Base-by-base conservation (phyloP, 805 yeast species). In the Candida loeiensis region DNA sequence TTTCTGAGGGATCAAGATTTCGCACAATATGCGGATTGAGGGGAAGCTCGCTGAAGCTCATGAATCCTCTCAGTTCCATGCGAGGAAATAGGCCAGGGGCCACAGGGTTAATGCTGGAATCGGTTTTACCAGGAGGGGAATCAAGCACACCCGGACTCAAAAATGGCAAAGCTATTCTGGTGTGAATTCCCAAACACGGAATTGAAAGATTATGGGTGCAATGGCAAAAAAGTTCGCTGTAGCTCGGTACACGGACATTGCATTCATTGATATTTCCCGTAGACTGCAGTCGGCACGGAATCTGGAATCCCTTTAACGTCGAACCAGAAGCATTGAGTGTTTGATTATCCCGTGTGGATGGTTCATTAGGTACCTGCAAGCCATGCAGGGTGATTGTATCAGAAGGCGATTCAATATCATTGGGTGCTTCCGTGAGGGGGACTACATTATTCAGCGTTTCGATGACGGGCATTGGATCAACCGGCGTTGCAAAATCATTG, bases 41-140 rank as follows among this genome's bases (percentile, higher is more conserved):
- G 1, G 69, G 65, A 11, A 66, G 47, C 34, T 42, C 39, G 24
- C 55, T 55, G 21, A 59, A 48, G 25, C 44, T 50, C 45, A 55
- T 49, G 36, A 64, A 63, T 44, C 55, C 52, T 11, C 36, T 42
- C 18, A 42, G 47, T 33, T 57, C 51, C 66, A 64, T 51, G 15
- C 44, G 40, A 3, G 73, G 73, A 41, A 66, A 66, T 6, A 66
- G 50, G 2, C 66, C 69, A 0, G 71, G 71, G 2, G 47, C 64
- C 3, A 64, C 50, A 3, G 63, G 64, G 34, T 65, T 59, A 5
- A 31, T 25, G 14, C 28, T 25, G 24, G 24, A n/a, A n/a, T n/a
- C n/a, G n/a, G 24, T 6, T 25, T 25, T 5, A 9, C 12, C 28
- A 25, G 6, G 28, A 8, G 12, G 14, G 9, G 14, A 5, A 5